Evolutionary conservation across 371 early-diverging fungal species (phyloP).

Genomic region (Zychaea mexicana): DNA sequence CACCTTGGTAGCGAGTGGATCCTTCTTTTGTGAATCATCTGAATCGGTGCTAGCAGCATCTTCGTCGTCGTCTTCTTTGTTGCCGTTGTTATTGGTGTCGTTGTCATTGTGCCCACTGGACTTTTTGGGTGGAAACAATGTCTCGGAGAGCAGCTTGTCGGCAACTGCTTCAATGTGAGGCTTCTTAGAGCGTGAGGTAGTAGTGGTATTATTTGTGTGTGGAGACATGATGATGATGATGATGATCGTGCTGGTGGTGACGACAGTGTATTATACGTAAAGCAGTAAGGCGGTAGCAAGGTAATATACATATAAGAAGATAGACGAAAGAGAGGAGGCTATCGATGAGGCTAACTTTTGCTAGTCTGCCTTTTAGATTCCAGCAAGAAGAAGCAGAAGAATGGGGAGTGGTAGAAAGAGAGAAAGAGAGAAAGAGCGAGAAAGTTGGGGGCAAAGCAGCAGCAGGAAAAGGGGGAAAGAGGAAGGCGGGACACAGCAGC

Average conservation of each 20-base stretch:
- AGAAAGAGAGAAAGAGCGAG: no score
- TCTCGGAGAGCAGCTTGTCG: neutral
- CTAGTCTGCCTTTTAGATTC: neutral
- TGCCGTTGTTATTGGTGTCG: neutral
- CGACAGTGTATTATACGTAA: neutral
- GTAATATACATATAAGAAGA: neutral
- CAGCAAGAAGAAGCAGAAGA: no score
- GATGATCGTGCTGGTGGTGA: neutral
- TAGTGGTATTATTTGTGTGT: neutral
- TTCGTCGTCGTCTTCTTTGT: neutral
- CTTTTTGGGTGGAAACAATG: neutral
- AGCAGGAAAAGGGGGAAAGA: neutral
- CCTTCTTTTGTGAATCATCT: conserved; percentile 31
- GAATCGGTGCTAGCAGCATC: neutral
- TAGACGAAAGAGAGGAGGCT: no score
- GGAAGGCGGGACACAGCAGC: neutral
- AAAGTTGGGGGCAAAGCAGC: no score
- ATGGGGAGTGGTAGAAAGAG: neutral
- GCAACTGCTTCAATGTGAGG: neutral
- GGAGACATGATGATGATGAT: conserved; percentile 1
- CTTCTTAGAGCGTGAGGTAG: neutral
- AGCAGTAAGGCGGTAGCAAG: neutral
- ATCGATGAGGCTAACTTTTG: no score
- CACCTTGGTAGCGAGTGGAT: conserved; percentile 62
- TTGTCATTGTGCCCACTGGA: neutral